Conservation (phyloP, 2,329 filamentous ascomycete species). For the Fusarium sulawesiense region DNA sequence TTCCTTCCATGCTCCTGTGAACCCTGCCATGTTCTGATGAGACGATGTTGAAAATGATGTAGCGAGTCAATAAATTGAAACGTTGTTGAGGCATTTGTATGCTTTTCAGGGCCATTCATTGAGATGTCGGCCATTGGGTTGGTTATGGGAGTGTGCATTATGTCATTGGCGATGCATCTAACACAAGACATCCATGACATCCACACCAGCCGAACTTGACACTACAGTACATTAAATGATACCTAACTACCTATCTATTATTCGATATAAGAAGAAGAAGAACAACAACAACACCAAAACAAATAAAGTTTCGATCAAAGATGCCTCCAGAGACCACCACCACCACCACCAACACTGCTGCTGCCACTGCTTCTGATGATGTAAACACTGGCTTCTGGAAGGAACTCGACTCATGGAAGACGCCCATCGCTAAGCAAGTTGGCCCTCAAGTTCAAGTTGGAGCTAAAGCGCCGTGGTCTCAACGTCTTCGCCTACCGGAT, state of each 20-base stretch:
- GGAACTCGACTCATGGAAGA: slow-evolving; percentile 57
- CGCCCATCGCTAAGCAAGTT: slow-evolving; percentile 56
- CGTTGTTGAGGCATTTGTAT: neutral
- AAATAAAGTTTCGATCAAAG: neutral
- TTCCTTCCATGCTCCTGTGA: neutral
- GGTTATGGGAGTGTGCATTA: slow-evolving; percentile 13
- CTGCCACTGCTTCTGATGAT: neutral
- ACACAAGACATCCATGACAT: slow-evolving; percentile 23
- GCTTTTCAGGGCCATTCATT: neutral
- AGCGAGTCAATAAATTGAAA: neutral
- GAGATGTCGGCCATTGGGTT: neutral
- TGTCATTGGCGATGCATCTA: slow-evolving; percentile 27
- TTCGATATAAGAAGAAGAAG: neutral
- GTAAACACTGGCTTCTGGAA: slow-evolving; percentile 46
- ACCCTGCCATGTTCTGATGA: neutral
- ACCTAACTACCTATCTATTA: neutral
- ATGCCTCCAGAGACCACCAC: slow-evolving; percentile 34
- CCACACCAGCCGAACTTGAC: neutral
- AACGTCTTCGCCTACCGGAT: slow-evolving; percentile 63
- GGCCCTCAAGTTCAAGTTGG: slow-evolving; percentile 64
- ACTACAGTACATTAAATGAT: neutral
- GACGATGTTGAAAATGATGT: neutral
- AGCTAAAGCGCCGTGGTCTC: slow-evolving; percentile 64
- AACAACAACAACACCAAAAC: neutral
- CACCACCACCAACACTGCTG: neutral